A percentile compares a stretch with the other conserved stretches of the same genome.
phyloP scores from a whole-genome alignment of 345 rosid species.

The Nephelium lappaceum region DNA sequence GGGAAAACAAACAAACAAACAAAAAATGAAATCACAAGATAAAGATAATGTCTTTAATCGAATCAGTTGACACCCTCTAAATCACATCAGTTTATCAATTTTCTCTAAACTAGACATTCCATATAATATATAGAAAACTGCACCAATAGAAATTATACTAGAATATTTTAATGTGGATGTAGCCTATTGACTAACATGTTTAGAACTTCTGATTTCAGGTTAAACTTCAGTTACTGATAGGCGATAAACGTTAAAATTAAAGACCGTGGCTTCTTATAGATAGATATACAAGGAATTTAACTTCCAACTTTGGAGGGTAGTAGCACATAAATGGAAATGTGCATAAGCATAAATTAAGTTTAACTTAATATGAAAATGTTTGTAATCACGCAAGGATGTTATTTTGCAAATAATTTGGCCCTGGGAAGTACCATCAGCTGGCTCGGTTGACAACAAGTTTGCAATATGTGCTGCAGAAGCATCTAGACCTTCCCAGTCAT shows the following conservation, averaged over 20 bases:
- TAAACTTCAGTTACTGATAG: conserved; percentile 1
- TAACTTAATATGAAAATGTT: background rate
- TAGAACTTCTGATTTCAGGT: background rate
- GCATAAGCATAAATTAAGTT: background rate
- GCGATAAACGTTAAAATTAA: background rate
- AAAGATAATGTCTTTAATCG: background rate
- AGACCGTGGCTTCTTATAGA: background rate
- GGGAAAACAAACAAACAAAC: conserved; percentile 2
- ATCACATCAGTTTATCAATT: conserved; percentile 6
- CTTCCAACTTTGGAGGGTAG: background rate
- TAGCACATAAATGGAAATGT: conserved; percentile 4
- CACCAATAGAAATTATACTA: background rate
- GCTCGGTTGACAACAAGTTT: conserved; percentile 86
- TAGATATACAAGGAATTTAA: background rate
- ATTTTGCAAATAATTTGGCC: background rate
- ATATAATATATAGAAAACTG: background rate
- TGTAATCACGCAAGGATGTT: background rate
- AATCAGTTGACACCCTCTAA: background rate
- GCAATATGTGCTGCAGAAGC: conserved; percentile 93
- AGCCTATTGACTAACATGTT: background rate
- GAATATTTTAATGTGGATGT: background rate
- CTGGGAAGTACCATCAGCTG: conserved; percentile 67
- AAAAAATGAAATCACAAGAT: background rate
- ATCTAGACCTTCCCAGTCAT: conserved; percentile 89
- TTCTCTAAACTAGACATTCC: background rate